Conservation (phyloP, 257 asterid species). For the Cordia subcordata region DNA sequence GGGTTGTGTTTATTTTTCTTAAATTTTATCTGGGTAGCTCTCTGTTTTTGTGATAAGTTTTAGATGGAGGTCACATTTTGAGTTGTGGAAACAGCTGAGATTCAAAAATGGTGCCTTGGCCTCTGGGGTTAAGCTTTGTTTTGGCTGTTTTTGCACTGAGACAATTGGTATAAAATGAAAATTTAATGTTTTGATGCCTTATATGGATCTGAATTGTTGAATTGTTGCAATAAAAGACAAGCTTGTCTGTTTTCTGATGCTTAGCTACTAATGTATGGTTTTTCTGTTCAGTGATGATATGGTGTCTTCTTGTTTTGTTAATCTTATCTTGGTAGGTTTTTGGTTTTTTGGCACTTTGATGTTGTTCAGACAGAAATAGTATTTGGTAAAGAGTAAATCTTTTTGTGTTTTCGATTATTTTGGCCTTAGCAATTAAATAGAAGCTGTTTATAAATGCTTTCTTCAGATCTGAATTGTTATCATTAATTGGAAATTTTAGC, state of each 20-base stretch:
- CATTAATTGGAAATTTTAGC: background rate
- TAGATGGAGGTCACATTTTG: background rate
- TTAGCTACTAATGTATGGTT: background rate
- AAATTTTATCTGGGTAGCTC: conserved; percentile 5
- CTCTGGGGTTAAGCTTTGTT: conserved; percentile 5
- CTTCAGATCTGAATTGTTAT: background rate
- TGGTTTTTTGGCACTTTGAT: background rate
- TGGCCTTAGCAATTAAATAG: background rate
- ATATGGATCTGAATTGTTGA: background rate
- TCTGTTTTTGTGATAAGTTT: conserved; percentile 7
- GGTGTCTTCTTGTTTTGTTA: background rate
- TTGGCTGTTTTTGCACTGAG: background rate
- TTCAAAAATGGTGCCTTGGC: too few relatives aligned
- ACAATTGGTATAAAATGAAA: background rate
- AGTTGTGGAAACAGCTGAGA: conserved; percentile 8
- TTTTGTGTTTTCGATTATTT: background rate
- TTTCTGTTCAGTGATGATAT: background rate
- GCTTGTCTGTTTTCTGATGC: background rate
- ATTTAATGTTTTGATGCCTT: background rate
- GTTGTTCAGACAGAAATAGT: background rate
- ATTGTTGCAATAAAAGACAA: background rate
- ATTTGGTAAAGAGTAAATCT: background rate
- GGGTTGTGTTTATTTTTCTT: conserved; percentile 14
- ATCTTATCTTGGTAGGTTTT: background rate
- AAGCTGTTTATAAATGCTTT: background rate